Evolutionary conservation across 257 asterid species (phyloP), one percentile per base, ranked within the genome.

Genomic region (Scutellaria minor): DNA sequence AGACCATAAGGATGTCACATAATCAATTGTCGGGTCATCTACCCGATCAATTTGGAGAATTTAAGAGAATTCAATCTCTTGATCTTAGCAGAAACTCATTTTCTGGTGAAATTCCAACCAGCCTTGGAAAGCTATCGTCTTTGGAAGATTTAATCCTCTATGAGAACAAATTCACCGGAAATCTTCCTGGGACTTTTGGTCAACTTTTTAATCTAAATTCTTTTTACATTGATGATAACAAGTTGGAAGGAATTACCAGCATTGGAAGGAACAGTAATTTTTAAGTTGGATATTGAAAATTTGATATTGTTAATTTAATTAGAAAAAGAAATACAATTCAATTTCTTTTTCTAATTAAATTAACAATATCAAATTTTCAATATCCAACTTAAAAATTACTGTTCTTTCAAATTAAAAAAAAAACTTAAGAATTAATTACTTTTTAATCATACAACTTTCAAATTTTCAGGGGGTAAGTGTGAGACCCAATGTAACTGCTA

Each of bases 31-130:
- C 60, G 0, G 71, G 71, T 31, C 9, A 13, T 48, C 7, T 48
- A 48, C 13, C 14, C 5, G 54, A 66, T 46, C 53, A 42, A 8
- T 41, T 80, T 13, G 76, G 54, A 39, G 66, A 80, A 9, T 76
- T 80, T 18, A 18, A 18, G 18, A 18, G 18, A 18, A 18, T 18
- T 18, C 56, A 56, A 68, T 18, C 18, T 18, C 77, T 70, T 54
- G 0, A 2, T 63, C 74, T 73, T 75, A 22, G 44, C 1, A 22
- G 48, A 35, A 71, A 71, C 15, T 39, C 61, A 14, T 44, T 44
- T 13, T 48, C 54, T 48, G 54, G 54, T 48, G 54, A 5, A 12
- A 48, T 66, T 66, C 71, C 71, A 13, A 13, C 5, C 9, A 65
- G 13, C 57, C 10, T 65, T 4, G 71, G 71, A 24, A 65, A 65